phyloP scores from a whole-genome alignment of 2,329 filamentous ascomycete species.

The Aspergillus sp. region DNA sequence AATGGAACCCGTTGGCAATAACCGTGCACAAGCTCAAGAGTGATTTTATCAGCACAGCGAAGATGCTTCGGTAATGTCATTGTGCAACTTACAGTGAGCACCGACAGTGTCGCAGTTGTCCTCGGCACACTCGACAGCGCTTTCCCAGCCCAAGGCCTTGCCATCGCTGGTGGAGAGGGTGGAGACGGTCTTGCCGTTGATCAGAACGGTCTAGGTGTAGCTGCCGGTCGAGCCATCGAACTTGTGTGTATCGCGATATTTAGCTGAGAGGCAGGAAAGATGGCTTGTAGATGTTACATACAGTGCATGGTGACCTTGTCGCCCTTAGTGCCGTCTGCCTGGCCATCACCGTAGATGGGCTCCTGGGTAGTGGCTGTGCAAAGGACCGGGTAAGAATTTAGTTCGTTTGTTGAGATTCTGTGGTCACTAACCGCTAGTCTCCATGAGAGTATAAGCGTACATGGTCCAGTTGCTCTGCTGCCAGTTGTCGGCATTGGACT shows the following conservation, averaged over 20 bases:
- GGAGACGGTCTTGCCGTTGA: conserved; percentile 42
- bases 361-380: conserved; percentile 24
- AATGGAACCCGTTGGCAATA: no score
- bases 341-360: conserved; percentile 35
- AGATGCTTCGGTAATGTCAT: background rate
- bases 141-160: conserved; percentile 48
- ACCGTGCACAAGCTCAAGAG: conserved; percentile 29
- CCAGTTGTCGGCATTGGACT: conserved; percentile 49
- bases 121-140: conserved; percentile 45
- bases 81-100: conserved; percentile 37
- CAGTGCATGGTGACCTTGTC: conserved; percentile 48
- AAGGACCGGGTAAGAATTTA: background rate
- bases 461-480: conserved; percentile 41
- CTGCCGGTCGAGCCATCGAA: conserved; percentile 58
- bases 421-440: conserved; percentile 17
- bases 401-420: background rate
- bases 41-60: background rate
- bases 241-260: conserved; percentile 29
- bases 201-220: conserved; percentile 30
- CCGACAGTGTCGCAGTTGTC: conserved; percentile 45
- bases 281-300: conserved; percentile 6
- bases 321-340: conserved; percentile 25
- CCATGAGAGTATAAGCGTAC: conserved; percentile 34
- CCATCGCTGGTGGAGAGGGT: conserved; percentile 50
- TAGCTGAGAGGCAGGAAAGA: background rate